Conservation (phyloP, 129 eudicot genomes). For the Flaveria ramosissima region DNA sequence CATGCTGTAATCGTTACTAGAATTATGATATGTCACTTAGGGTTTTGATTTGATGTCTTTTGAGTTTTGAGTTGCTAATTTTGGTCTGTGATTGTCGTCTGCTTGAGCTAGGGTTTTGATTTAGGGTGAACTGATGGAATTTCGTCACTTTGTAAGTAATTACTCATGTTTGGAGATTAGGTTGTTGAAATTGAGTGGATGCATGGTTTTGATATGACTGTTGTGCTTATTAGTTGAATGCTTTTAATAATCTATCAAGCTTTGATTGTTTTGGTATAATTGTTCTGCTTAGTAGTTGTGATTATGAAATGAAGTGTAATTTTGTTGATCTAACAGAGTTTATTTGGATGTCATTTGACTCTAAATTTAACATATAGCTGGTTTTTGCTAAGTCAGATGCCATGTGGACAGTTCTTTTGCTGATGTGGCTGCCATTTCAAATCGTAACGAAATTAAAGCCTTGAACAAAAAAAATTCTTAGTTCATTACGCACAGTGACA, state of each 20-base stretch:
- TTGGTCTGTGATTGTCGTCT: background rate
- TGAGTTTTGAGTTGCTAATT: background rate
- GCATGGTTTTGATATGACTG: background rate
- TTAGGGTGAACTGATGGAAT: background rate
- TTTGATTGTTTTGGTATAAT: background rate
- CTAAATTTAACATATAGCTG: background rate
- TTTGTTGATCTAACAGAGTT: slow-evolving; percentile 1
- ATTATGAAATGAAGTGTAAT: background rate
- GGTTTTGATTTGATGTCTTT: background rate
- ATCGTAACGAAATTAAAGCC: background rate
- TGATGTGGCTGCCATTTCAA: background rate
- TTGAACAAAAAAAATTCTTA: background rate
- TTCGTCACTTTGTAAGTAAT: background rate
- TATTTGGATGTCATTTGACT: background rate
- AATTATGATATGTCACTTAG: background rate
- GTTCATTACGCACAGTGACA: too few species aligned
- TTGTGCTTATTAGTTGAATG: background rate
- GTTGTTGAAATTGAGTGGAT: background rate
- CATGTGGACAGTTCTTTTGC: background rate
- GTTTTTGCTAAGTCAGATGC: background rate
- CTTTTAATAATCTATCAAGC: background rate
- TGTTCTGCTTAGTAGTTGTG: background rate
- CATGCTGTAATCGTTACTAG: background rate
- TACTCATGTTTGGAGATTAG: background rate
- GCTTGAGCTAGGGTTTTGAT: slow-evolving; percentile 1